Evolutionary conservation across 2,329 filamentous ascomycete species (phyloP), one percentile per base, ranked within the genome.

Genomic region (Ceratocystis ficicola): DNA sequence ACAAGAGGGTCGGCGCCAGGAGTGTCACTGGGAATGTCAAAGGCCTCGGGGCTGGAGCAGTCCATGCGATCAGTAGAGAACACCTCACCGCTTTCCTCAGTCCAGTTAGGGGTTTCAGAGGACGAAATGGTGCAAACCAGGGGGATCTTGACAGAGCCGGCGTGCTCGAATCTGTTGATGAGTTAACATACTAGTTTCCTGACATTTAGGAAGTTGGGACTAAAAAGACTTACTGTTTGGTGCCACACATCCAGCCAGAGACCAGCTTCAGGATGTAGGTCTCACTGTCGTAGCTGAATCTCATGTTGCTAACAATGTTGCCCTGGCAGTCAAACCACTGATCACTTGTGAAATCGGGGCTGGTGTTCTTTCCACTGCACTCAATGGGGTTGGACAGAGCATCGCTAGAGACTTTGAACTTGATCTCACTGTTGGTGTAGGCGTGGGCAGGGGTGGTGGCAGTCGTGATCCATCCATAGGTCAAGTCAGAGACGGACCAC

Each of bases 371-470:
- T 57, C 73, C 78, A 32, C 68, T 69, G 76, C 81, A 83, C 44
- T 64, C 63, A 57, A 74, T 71, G 25, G 69, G 70, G 68, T 76
- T 74, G 48, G 72, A 69, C 46, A 80, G 69, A 41, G 74, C 78
- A 15, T 76, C 73, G 75, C 81, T 82, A 65, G 72, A 70, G n/a
- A 82, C 73, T 68, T 77, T 78, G 74, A 83, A 83, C 71, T 73
- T 74, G 68, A 79, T 76, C 67, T 75, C 74, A 62, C 80, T 80
- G 72, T 72, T 76, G 1, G 76, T 76, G 71, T 77, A 79, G 69
- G 81, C 79, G 73, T 83, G 80, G 2, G 80, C 74, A 0, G 80
- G 80, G 1, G 78, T 82, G 17, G 74, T 75, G 74, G 81, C 82
- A 71, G 74, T 72, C 71, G 78, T 80, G 10, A 73, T 76, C n/a